phyloP scores from a whole-genome alignment of 768 basidiomycete species.

The Leccinum fibrillosum region DNA sequence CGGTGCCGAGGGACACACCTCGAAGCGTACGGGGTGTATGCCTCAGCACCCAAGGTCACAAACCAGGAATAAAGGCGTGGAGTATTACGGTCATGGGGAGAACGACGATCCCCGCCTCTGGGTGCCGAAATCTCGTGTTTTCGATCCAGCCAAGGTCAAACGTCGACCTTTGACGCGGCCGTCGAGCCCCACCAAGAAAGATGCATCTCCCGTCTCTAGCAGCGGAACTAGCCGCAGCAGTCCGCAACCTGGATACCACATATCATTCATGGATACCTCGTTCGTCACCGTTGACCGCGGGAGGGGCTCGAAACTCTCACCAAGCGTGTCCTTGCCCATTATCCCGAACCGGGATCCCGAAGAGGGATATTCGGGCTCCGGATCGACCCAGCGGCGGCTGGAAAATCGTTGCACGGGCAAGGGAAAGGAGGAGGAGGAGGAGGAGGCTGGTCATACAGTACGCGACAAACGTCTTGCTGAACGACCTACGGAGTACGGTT shows the following conservation, averaged over 20 bases:
- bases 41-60: slow-evolving; percentile 5
- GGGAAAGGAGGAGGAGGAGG: slow-evolving; percentile 2
- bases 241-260: neutral
- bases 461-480: slow-evolving; percentile 1
- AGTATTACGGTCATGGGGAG: slow-evolving; percentile 13
- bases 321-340: slow-evolving; percentile 19
- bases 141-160: slow-evolving; percentile 28
- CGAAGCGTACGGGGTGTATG: slow-evolving; percentile 4
- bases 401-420: neutral
- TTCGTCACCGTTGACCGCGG: slow-evolving; percentile 23
- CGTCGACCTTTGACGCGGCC: slow-evolving; percentile 19
- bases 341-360: slow-evolving; percentile 8
- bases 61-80: slow-evolving; percentile 15
- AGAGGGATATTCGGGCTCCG: neutral
- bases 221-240: neutral
- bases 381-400: neutral
- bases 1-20: slow-evolving; percentile 12
- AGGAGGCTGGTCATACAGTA: neutral
- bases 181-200: slow-evolving; percentile 20
- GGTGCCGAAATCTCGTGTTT: slow-evolving; percentile 22
- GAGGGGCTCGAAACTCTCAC: slow-evolving; percentile 14
- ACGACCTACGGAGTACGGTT: neutral
- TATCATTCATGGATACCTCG: slow-evolving; percentile 4
- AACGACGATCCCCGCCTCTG: slow-evolving; percentile 27
- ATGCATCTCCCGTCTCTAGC: neutral